These are phyloP conservation scores for Hibiscus trionum DNA, from an alignment of 345 rosid species.

Conservation along the genomic window DNA sequence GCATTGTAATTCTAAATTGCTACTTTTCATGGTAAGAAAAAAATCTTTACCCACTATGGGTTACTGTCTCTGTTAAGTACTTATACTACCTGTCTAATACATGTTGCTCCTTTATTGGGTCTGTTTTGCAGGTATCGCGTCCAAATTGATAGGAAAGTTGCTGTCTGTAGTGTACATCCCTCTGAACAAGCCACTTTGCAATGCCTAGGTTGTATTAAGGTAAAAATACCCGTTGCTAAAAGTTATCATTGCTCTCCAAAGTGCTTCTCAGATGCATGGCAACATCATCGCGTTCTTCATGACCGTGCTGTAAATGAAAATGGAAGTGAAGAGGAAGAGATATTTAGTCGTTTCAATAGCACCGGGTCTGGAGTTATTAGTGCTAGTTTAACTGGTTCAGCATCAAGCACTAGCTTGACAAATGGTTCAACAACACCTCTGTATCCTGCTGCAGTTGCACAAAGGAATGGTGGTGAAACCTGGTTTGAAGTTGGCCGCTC, in stretches of 20 bases:
- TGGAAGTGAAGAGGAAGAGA: constrained; percentile 86
- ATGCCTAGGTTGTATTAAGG: constrained; percentile 83
- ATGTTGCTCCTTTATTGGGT: constrained; percentile 1
- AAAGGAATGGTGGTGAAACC: constrained; percentile 84
- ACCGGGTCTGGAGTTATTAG: constrained; percentile 62
- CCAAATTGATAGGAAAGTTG: constrained; percentile 86
- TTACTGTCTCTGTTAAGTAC: neutral
- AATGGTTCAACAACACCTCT: constrained; percentile 71
- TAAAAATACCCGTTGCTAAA: constrained; percentile 69
- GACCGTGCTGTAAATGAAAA: constrained; percentile 86
- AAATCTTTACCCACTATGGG: neutral
- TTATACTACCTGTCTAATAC: neutral
- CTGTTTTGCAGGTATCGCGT: constrained; percentile 68
- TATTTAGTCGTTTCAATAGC: constrained; percentile 72
- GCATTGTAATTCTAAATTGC: no score
- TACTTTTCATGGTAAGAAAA: no score
- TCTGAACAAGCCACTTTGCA: constrained; percentile 87
- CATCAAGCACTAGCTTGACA: constrained; percentile 52
- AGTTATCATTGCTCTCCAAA: constrained; percentile 93
- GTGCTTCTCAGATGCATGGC: constrained; percentile 97
- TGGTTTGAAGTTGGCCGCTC: constrained; percentile 90
- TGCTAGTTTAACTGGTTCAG: constrained; percentile 52
- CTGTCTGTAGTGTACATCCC: constrained; percentile 89
- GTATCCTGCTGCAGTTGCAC: constrained; percentile 61
- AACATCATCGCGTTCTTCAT: constrained; percentile 91